These are phyloP conservation scores for Xylaria sp. DNA, from an alignment of 2,329 filamentous ascomycete species.

Conservation along the genomic window DNA sequence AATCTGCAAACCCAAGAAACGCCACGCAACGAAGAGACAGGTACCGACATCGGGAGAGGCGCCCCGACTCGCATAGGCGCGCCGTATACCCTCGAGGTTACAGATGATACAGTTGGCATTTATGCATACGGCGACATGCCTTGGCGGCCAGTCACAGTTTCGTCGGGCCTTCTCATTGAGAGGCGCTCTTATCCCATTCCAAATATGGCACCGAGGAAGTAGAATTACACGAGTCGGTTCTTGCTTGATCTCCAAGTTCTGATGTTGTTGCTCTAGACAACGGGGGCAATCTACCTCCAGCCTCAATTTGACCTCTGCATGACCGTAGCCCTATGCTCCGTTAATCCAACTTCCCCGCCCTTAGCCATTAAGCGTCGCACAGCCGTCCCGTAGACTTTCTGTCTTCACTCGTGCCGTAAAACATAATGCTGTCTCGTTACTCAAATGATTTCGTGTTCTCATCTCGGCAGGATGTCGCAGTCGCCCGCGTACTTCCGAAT, in stretches of 20 bases:
- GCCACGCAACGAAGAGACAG: conserved; percentile 14
- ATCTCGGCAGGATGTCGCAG: conserved; percentile 22
- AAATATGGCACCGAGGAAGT: conserved; percentile 1
- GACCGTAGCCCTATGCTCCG: conserved; percentile 20
- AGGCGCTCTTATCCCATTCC: not conserved
- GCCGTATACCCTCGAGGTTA: conserved; percentile 10
- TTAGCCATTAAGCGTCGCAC: conserved; percentile 29
- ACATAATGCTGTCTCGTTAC: conserved; percentile 22
- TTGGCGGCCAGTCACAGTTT: conserved; percentile 14
- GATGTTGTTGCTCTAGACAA: conserved; percentile 21
- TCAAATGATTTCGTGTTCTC: conserved; percentile 35
- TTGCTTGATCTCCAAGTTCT: conserved; percentile 12
- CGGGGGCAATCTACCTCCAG: conserved; percentile 28
- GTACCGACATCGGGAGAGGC: conserved; percentile 38
- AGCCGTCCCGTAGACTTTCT: conserved; percentile 16
- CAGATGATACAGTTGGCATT: conserved; percentile 6
- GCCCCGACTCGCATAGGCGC: conserved; percentile 25
- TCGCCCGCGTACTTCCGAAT: conserved; percentile 24
- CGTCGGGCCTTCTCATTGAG: not conserved
- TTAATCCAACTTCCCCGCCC: conserved; percentile 2
- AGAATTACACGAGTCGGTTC: conserved; percentile 14
- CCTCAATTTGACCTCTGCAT: conserved; percentile 33
- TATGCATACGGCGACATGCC: conserved; percentile 24
- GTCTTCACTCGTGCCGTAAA: conserved; percentile 17
- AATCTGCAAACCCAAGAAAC: conserved; percentile 4